A percentile compares a stretch with the other conserved stretches of the same genome.
These are phyloP conservation scores for Chiua virens DNA, from an alignment of 768 basidiomycete genomes.

Conservation along the genomic window DNA sequence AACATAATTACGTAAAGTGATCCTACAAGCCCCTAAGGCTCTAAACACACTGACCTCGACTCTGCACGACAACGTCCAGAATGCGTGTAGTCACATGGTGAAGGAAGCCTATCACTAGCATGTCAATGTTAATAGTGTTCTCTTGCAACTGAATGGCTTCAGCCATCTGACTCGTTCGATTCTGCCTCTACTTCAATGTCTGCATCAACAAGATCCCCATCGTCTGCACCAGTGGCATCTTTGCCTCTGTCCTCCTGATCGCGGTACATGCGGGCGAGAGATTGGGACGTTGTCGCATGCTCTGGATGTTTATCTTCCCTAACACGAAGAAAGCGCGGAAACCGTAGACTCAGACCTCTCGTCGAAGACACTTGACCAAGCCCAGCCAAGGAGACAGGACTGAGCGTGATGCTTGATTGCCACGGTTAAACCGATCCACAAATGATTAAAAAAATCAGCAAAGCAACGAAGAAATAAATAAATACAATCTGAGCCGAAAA, in stretches of 20 bases:
- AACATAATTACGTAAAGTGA: no score
- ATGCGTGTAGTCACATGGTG: no score
- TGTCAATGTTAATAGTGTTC: no score
- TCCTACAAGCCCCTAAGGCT: no score
- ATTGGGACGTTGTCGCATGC: conserved; percentile 68
- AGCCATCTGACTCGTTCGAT: no score
- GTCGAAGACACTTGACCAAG: conserved; percentile 53
- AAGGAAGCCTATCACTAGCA: no score
- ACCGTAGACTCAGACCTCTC: conserved; percentile 80
- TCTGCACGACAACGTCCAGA: no score
- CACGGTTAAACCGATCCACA: not conserved
- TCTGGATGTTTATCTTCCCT: conserved; percentile 74
- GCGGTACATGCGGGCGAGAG: conserved; percentile 68
- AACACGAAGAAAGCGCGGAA: conserved; percentile 79
- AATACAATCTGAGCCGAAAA: not conserved
- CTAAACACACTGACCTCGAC: no score
- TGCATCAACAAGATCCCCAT: conserved; percentile 13
- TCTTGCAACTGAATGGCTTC: no score
- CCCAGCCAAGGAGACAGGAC: conserved; percentile 83
- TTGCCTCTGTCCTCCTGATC: conserved; percentile 51
- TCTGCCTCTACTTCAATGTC: no score
- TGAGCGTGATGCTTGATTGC: conserved; percentile 65
- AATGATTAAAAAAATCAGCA: conserved; percentile 6
- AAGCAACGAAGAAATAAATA: not conserved
- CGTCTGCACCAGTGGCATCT: conserved; percentile 44